Evolutionary conservation across 768 basidiomycete genomes (phyloP), one percentile per base, ranked within the genome.

Genomic region (Psilocybe tampanensis): DNA sequence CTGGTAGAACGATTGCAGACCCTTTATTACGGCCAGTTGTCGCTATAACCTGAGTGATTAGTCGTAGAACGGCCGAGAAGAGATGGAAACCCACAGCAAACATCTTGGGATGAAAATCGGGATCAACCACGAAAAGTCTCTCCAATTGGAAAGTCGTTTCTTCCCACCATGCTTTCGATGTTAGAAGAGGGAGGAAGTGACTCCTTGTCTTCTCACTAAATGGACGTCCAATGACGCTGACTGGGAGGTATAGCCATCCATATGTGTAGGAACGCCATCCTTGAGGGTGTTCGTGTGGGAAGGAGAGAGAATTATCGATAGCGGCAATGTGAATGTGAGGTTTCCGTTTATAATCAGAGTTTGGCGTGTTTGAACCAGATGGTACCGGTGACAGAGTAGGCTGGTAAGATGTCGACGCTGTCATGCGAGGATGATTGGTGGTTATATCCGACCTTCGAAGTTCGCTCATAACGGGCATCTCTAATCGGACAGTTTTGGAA

Each of bases 11-110:
- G 9, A 32, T 47, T 19, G 15, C 48, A 52, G 22, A 75, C 81
- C 94, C 74, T 95, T 95, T 57, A 96, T 88, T 4, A 96, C 92
- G n/a, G 92, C 88, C 54, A 95, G 72, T 80, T 96, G 94, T 58
- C 89, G 80, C 89, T 91, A 66, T 3, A 49, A 13, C n/a, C 33
- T 21, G 32, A 39, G 23, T 51, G 13, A 18, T 66, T 43, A 57
- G 56, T 33, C 23, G 6, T 24, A 26, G 47, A 49, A 58, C 34
- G 17, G 45, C 39, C 50, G 8, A n/a, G 26, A 58, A 24, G 23
- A 44, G 51, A 34, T 29, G 50, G 26, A 44, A 13, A 70, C 81
- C 70, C 65, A 89, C 90, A 54, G 80, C 80, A 74, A 93, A 93
- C 92, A 94, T 94, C 74, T 92, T 92, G 0, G 89, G 89, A 70